Evolutionary conservation across 169 alveolate species (phyloP), one percentile per base, ranked within the genome.

Genomic region (Eimeria brunetti): DNA sequence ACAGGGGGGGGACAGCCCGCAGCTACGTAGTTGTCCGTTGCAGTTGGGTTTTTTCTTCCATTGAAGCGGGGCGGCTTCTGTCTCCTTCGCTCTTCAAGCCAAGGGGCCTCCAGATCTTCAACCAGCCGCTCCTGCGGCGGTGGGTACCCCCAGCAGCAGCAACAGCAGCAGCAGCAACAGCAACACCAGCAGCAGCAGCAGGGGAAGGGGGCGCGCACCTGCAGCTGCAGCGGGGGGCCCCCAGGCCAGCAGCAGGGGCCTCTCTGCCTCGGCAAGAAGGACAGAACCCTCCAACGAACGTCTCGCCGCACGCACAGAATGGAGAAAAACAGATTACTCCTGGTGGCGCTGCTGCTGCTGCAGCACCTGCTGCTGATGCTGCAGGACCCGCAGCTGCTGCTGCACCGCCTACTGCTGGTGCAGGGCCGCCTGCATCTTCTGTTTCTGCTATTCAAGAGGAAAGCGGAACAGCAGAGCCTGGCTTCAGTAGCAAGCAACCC

Each of bases 1-100:
- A 91, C 64, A 38, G 88, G 44, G 95, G 83, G 16, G 95, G 95
- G 14, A 22, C 33, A 7, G 95, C 89, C 27, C 56, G 90, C 56
- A 73, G 80, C 49, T 91, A 91, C 46, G 89, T 80, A 30, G 95
- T 91, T 16, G 95, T 91, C n/a, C 60, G 89, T 2, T 69, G 78
- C 38, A 11, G 64, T 49, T 91, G 95, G 95, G 91, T 91, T n/a
- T 78, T 64, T 36, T 51, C 73, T 46, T 91, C 71, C 20, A 91
- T 91, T n/a, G 85, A 24, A 33, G 41, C 89, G 9, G 81, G 81
- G 12, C 33, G 78, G 41, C 80, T 60, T 9, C 81, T 91, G 7
- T 85, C 95, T 20, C 78, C 83, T n/a, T 27, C 86, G 20, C 78
- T 46, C 49, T 86, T 64, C 27, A 64, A 27, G 56, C 93, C 93